Percentiles rank a stretch among this genome's conserved stretches.
Evolutionary conservation across 257 asterid species (phyloP).

Genomic region (Eustoma russellianum): DNA sequence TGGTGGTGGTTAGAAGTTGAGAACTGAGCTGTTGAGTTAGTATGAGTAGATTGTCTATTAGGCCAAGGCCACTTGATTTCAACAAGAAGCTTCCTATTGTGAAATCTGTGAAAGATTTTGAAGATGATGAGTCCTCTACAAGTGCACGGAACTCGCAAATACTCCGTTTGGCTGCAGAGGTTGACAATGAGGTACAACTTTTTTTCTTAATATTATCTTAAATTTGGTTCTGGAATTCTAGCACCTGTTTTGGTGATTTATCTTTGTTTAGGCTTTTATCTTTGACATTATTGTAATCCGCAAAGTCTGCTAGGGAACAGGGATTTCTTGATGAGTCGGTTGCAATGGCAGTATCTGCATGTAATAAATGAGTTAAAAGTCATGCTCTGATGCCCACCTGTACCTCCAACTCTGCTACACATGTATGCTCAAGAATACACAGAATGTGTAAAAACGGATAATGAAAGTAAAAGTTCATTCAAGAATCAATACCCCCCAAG

Average conservation of each 20-base stretch:
- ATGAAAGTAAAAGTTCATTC: too few relatives aligned
- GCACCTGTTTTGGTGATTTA: conserved; percentile 6
- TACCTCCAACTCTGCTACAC: too few relatives aligned
- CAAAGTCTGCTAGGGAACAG: conserved; percentile 1
- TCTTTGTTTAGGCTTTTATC: conserved; percentile 4
- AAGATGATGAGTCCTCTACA: conserved; percentile 86
- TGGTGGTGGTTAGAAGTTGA: too few relatives aligned
- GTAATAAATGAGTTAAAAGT: too few relatives aligned
- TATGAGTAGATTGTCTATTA: conserved; percentile 95
- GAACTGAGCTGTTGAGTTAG: conserved; percentile 30
- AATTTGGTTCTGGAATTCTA: not conserved
- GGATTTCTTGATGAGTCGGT: not conserved
- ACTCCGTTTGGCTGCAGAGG: conserved; percentile 70
- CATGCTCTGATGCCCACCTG: too few relatives aligned
- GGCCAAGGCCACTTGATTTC: conserved; percentile 98
- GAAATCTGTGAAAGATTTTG: conserved; percentile 86
- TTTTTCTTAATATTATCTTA: not conserved
- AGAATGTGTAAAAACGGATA: too few relatives aligned
- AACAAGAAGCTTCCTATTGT: conserved; percentile 94
- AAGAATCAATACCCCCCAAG: too few relatives aligned
- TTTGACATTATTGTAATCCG: conserved; percentile 1
- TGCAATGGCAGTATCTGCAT: too few relatives aligned
- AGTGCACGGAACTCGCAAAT: conserved; percentile 81
- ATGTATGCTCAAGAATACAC: too few relatives aligned
- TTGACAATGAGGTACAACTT: conserved; percentile 63